Evolutionary conservation across 2,329 filamentous ascomycete genomes (phyloP), one percentile per base, ranked within the genome.

Genomic region (Phaeosphaeria sp.): DNA sequence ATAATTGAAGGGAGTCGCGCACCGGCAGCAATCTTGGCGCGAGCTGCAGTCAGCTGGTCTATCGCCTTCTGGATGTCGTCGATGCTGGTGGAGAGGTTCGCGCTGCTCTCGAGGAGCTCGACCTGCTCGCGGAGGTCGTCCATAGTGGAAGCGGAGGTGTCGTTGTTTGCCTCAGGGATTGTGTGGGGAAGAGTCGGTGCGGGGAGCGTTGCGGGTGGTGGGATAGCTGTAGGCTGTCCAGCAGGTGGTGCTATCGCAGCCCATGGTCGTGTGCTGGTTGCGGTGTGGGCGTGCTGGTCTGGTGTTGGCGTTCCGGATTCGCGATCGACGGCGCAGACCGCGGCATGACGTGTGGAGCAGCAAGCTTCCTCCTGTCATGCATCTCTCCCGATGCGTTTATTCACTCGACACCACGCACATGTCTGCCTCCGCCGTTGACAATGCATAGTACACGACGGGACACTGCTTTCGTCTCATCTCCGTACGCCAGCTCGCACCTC

Each of bases 1-100:
- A 25, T 18, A 21, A 17, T n/a, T 18, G 15, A 20, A 39, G n/a
- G 18, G n/a, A 27, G 9, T 6, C 47, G 55, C 45, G 48, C 47
- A 73, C 92, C 88, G 67, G 84, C 80, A 62, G 89, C 88, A 58
- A 97, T 89, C 64, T 87, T 83, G 61, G 92, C 87, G 55, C 92
- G 86, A 40, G 93, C 91, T 48, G 84, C 83, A 62, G 87, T 85
- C 25, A 99, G 86, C 56, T 91, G 79, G 61, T 92, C 86, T 66
- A 99, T 92, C 40, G 93, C 90, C 58, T 87, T 86, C 74, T 98
- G 92, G 18, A 96, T 90, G 83, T 96, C 89, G 33, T 87, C 81
- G 56, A 96, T 87, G 40, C 89, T 89, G 55, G 89, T 86, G 3
- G 85, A 85, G 45, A 93, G 85, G 71, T 89, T 89, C 30, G 88